Base-by-base conservation (phyloP, 164 flowering plant species). In the Dillenia turbinata region DNA sequence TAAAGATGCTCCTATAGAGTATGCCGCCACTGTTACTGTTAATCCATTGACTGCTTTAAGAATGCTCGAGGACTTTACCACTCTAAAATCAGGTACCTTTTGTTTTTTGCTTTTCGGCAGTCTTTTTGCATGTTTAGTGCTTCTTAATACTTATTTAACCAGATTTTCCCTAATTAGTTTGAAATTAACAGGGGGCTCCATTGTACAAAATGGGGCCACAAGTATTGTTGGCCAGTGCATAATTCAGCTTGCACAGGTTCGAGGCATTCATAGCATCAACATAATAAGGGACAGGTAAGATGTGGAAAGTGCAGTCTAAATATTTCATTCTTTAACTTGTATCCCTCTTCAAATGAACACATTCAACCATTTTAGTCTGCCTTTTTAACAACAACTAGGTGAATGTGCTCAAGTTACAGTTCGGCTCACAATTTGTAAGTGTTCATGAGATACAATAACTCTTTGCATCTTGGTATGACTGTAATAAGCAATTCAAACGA, bases 171-270 rank as follows among this genome's bases (percentile, higher is more conserved):
- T 71, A 49, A 71, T 65, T 19, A 49, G 40, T 52, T 62, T 65
- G 48, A 45, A 57, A 57, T 72, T 49, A 73, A 26, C 69, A 93
- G 97, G 98, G 54, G 96, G 88, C 77, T 62, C 85, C 62, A 68
- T 95, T 69, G 96, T 95, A 70, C 97, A 95, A 83, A 94, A 95
- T 81, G 99, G 99, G 56, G 90, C 99, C 15, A 95, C 99, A 54
- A 95, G 99, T 75, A 92, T 90, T 54, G 99, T 95, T 26, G 99
- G 97, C 14, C 99, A 87, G 74, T 95, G 97, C 71, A 61, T 95
- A 64, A 90, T 95, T 76, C 99, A 95, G 81, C 82, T 95, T 69
- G 97, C 99, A 49, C 74, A 64, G 51, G 49, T 65, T 66, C 88
- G 81, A 49, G 97, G 97, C 75, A 77, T 90, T 71, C 85, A 73